These are phyloP conservation scores for Pseudocercospora macadamiae DNA, from an alignment of 2,329 filamentous ascomycete species.

Conservation along the genomic window DNA sequence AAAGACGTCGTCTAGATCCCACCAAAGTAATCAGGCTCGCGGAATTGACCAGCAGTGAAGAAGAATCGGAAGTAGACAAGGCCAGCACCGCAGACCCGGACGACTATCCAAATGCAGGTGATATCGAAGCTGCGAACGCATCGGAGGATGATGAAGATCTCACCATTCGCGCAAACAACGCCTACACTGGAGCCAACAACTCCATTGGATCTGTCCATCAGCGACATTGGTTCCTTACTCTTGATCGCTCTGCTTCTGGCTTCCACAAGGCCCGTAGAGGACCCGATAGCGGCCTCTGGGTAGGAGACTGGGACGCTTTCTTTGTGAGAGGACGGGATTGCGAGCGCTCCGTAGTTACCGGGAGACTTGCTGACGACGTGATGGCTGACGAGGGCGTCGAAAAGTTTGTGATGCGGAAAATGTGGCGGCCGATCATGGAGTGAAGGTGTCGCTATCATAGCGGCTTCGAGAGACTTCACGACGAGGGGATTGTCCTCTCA, in stretches of 20 bases:
- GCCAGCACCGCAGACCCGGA: neutral
- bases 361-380: slow-evolving; percentile 61
- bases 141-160: slow-evolving; percentile 49
- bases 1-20: slow-evolving; percentile 32
- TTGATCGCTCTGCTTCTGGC: slow-evolving; percentile 63
- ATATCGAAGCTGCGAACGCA: slow-evolving; percentile 32
- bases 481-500: neutral
- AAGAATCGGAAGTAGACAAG: slow-evolving; percentile 19
- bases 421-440: slow-evolving; percentile 54
- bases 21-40: slow-evolving; percentile 12
- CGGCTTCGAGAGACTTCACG: neutral
- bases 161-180: slow-evolving; percentile 60
- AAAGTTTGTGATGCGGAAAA: slow-evolving; percentile 60
- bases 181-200: slow-evolving; percentile 68
- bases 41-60: slow-evolving; percentile 18
- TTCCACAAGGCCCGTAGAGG: slow-evolving; percentile 49
- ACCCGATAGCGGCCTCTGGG: slow-evolving; percentile 34
- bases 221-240: slow-evolving; percentile 65
- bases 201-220: slow-evolving; percentile 69
- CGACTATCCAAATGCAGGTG: slow-evolving; percentile 10
- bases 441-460: neutral
- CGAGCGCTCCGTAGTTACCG: slow-evolving; percentile 70
- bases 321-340: slow-evolving; percentile 62
- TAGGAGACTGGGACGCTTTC: slow-evolving; percentile 58
- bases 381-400: slow-evolving; percentile 63